Evolutionary conservation across 148 eudicot genomes (phyloP).

Genomic region (Rhododendron kiyosumense): DNA sequence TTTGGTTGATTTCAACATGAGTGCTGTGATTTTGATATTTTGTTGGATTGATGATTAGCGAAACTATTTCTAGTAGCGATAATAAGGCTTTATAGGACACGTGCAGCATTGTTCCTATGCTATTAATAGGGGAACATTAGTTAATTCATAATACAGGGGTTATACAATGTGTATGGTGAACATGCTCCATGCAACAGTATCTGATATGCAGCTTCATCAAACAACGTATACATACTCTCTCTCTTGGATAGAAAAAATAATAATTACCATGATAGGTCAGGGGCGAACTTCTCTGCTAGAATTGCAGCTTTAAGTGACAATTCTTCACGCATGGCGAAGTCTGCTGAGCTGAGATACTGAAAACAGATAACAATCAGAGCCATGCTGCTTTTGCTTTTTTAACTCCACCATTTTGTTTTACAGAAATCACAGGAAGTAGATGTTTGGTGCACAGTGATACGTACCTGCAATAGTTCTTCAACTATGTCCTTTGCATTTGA

Average conservation of each 20-base stretch:
- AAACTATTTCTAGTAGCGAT: background rate
- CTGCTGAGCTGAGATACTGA: constrained; percentile 94
- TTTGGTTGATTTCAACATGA: background rate
- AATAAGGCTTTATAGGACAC: background rate
- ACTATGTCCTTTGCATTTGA: constrained; percentile 99
- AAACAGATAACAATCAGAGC: constrained; percentile 18
- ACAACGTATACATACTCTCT: background rate
- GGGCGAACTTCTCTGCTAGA: constrained; percentile 98
- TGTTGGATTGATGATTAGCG: background rate
- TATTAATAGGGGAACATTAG: background rate
- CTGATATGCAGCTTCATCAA: background rate
- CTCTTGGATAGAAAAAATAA: background rate
- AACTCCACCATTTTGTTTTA: background rate
- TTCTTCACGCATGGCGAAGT: constrained; percentile 98
- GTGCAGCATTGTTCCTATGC: background rate
- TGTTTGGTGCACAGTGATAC: background rate
- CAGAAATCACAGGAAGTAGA: background rate
- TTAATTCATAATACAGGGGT: background rate
- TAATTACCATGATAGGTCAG: constrained; percentile 88
- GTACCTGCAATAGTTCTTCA: constrained; percentile 92
- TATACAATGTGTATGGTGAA: background rate
- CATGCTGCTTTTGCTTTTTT: background rate
- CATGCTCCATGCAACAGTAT: background rate
- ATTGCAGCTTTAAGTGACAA: constrained; percentile 91
- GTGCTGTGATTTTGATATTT: background rate